These are phyloP conservation scores for Telopea speciosissima DNA, from an alignment of 177 flowering plant species.

Conservation along the genomic window DNA sequence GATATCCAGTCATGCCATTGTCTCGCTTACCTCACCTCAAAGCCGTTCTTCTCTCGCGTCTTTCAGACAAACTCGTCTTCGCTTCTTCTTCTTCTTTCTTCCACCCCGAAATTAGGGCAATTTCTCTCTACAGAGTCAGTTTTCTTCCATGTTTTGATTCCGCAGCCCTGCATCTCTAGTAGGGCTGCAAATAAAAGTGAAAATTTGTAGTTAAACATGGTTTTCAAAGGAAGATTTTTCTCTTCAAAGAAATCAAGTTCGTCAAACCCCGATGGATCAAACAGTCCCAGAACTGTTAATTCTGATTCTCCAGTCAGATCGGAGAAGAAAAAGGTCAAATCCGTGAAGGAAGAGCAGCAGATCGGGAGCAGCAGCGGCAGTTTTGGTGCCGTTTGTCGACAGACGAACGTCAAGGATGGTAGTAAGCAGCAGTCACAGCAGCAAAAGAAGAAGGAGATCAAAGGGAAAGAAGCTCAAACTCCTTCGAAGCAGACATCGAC, in stretches of 20 bases:
- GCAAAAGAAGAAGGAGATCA: slow-evolving; percentile 27
- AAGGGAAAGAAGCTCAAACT: slow-evolving; percentile 22
- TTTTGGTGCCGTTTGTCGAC: slow-evolving; percentile 15
- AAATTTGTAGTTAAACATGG: slow-evolving; percentile 28
- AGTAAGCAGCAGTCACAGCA: slow-evolving; percentile 3
- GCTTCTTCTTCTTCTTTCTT: too few species aligned
- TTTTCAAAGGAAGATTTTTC: slow-evolving; percentile 82
- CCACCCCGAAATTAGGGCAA: background rate
- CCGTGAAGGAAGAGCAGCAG: slow-evolving; percentile 29
- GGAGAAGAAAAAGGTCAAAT: slow-evolving; percentile 68
- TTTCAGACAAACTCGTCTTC: too few species aligned
- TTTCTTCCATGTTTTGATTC: background rate
- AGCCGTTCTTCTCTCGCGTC: too few species aligned
- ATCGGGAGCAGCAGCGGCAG: slow-evolving; percentile 8
- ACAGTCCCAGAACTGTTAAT: slow-evolving; percentile 54
- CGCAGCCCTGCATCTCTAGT: slow-evolving; percentile 7
- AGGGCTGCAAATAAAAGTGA: background rate
- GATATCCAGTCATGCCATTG: too few species aligned
- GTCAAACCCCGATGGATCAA: slow-evolving; percentile 64
- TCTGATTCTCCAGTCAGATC: slow-evolving; percentile 67
- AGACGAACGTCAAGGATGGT: slow-evolving; percentile 25
- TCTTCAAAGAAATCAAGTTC: slow-evolving; percentile 74
- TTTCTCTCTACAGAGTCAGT: background rate
- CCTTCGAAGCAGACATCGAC: slow-evolving; percentile 10
- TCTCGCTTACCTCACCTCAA: too few species aligned